Evolutionary conservation across 2,329 filamentous ascomycete species (phyloP), one percentile per base, ranked within the genome.

Genomic region (Aspergillus fijiensis): DNA sequence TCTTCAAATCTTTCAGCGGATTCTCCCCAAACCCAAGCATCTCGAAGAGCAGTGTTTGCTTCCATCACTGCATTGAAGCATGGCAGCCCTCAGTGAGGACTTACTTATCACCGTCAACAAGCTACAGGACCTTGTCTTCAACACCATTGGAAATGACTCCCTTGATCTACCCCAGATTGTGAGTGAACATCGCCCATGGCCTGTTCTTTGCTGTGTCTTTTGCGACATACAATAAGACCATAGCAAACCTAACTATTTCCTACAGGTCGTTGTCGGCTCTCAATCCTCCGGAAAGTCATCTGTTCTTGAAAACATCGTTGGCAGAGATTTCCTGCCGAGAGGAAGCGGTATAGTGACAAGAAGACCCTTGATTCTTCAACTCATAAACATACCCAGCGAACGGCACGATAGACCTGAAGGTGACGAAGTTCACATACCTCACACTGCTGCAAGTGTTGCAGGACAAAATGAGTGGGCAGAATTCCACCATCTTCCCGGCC

Each of bases 221-320:
- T 21, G 25, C 4, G 39, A 33, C 21, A 45, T 60, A 55, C 31
- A 53, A 29, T 27, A 29, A 31, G 33, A 57, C 51, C 55, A 49
- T 19, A 50, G 10, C 16, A 23, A 31, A 49, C 21, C 49, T 65
- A 49, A 59, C 16, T 39, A 19, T 39, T 69, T 62, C 63, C 23
- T 61, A 51, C 51, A 98, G 94, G 94, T 99, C 66, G 95, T 99
- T 62, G 95, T 99, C 70, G 95, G 95, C 65, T 99, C 95, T 62
- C 95, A 99, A 80, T 98, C 95, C 11, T 96, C 95, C 59, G 95
- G 95, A 74, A 99, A 99, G 82, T 98, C 94, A 16, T 98, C 95
- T 7, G 95, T 99, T 27, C 88, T 99, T 65, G 95, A 99, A 81
- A 99, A 99, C 79, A 96, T 99, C 69, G 95, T 99, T 72, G 95